Evolutionary conservation across 306 rosid genomes (phyloP).

Genomic region (Abrus pulchellus): DNA sequence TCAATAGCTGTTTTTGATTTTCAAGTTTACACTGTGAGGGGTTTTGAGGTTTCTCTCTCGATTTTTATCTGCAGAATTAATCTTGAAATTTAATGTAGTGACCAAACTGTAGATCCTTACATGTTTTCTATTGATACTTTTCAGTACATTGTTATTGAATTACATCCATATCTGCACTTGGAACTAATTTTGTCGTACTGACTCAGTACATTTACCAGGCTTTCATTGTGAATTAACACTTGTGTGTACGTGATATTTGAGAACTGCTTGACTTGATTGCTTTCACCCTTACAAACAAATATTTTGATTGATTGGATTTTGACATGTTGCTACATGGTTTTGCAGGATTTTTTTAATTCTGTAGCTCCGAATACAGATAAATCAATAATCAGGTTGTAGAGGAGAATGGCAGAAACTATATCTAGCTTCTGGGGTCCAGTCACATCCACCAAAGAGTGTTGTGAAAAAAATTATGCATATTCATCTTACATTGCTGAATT

Average conservation of each 20-base stretch:
- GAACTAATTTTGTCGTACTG: slow-evolving; percentile 22
- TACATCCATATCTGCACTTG: background rate
- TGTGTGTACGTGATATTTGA: background rate
- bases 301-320: slow-evolving; percentile 14
- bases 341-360: slow-evolving; percentile 47
- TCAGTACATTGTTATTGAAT: background rate
- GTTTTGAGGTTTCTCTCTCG: slow-evolving; percentile 28
- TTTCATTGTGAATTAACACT: background rate
- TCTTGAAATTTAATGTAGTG: slow-evolving; percentile 17
- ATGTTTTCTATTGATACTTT: background rate
- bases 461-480: slow-evolving; percentile 76
- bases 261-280: slow-evolving; percentile 4
- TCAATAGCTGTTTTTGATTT: slow-evolving; percentile 26
- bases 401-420: slow-evolving; percentile 73
- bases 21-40: background rate
- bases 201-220: background rate
- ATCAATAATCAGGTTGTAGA: slow-evolving; percentile 27
- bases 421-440: slow-evolving; percentile 96
- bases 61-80: background rate
- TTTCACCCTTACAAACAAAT: background rate
- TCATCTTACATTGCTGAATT: slow-evolving; percentile 87
- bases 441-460: slow-evolving; percentile 85
- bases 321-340: slow-evolving; percentile 43
- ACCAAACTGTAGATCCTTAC: background rate
- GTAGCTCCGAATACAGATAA: slow-evolving; percentile 42